phyloP scores from a whole-genome alignment of 139 green algal species.

The Chlorella sp. region DNA sequence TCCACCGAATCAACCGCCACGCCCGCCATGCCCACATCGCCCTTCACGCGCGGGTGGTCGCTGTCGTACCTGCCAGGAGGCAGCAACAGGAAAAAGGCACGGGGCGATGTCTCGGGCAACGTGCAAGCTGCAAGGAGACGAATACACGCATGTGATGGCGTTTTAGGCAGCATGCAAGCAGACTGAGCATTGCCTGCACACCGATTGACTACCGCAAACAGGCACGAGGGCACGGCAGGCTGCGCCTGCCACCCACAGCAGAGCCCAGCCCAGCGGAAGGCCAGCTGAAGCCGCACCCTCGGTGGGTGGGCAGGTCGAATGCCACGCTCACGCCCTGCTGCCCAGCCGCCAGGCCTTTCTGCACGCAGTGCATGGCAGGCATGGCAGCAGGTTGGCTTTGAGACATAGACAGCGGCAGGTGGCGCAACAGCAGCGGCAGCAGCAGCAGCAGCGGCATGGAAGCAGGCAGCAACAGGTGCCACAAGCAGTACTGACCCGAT shows the following conservation, averaged over 20 bases:
- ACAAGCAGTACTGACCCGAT: conserved; percentile 35
- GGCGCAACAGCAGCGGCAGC: no score
- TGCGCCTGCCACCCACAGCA: no score
- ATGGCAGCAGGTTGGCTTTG: no score
- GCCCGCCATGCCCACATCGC: conserved; percentile 83
- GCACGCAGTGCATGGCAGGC: background rate
- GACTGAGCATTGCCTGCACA: no score
- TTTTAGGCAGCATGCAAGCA: no score
- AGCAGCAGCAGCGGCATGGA: no score
- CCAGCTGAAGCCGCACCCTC: conserved; percentile 35
- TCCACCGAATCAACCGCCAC: conserved; percentile 79
- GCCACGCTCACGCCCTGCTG: conserved; percentile 77
- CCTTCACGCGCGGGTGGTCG: conserved; percentile 73
- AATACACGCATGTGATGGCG: no score
- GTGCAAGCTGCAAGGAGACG: no score
- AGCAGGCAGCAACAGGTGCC: background rate
- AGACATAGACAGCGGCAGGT: no score
- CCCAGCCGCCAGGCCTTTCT: conserved; percentile 64
- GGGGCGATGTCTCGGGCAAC: background rate
- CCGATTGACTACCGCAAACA: no score
- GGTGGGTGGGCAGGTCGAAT: conserved; percentile 80
- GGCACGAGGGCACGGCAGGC: no score
- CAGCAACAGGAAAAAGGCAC: background rate
- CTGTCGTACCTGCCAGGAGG: conserved; percentile 71
- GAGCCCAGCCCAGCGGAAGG: background rate